Conservation (phyloP, 805 yeast genomes). For the Saccharomycopsis sp. region DNA sequence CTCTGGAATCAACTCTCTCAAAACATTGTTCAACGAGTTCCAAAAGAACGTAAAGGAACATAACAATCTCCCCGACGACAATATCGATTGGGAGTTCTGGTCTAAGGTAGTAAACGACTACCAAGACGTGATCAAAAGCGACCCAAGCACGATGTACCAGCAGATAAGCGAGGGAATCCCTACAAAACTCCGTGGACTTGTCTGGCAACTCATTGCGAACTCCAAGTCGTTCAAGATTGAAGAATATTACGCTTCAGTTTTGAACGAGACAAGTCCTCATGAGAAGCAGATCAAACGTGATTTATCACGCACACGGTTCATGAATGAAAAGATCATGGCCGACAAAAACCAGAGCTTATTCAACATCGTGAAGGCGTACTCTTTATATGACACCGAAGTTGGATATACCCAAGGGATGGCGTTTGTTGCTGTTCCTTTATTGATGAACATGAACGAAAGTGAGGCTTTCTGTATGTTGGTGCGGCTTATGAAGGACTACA, state of each 20-base stretch:
- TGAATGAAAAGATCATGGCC: slow-evolving; percentile 43
- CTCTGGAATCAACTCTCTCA: too few relatives aligned
- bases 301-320: slow-evolving; percentile 77
- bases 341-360: slow-evolving; percentile 59
- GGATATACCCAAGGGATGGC: slow-evolving; percentile 99
- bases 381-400: slow-evolving; percentile 82
- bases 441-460: slow-evolving; percentile 72
- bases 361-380: slow-evolving; percentile 76
- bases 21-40: not conserved
- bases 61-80: slow-evolving; percentile 11
- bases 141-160: slow-evolving; percentile 51
- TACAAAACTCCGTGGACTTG: slow-evolving; percentile 72
- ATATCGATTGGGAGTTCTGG: slow-evolving; percentile 86
- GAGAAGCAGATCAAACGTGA: slow-evolving; percentile 78
- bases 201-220: slow-evolving; percentile 86
- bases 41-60: not conserved
- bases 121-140: slow-evolving; percentile 53
- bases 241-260: slow-evolving; percentile 47
- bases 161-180: slow-evolving; percentile 79
- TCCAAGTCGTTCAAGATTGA: slow-evolving; percentile 63
- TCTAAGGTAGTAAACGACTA: slow-evolving; percentile 73
- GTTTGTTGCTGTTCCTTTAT: slow-evolving; percentile 77
- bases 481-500: slow-evolving; percentile 77
- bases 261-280: slow-evolving; percentile 43
- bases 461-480: slow-evolving; percentile 82